phyloP scores from a whole-genome alignment of 805 yeast species.

The Candida oleophila region DNA sequence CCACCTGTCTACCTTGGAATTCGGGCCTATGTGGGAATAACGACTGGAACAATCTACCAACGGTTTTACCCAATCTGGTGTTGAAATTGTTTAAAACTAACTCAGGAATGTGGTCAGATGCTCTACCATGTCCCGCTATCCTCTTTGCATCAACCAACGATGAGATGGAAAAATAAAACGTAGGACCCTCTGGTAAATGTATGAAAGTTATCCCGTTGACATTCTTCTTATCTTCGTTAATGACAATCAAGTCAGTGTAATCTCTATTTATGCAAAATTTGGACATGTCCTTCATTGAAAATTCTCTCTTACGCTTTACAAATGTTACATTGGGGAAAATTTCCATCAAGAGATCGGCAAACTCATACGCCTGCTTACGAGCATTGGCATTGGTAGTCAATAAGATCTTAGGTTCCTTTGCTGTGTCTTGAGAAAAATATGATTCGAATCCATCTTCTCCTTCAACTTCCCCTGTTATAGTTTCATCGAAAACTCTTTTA shows the following conservation, averaged over 20 bases:
- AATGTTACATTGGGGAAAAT: slow-evolving; percentile 83
- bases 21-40: slow-evolving; percentile 93
- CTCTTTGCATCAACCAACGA: slow-evolving; percentile 73
- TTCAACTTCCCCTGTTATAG: slow-evolving; percentile 59
- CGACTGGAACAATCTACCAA: slow-evolving; percentile 88
- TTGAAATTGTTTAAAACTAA: slow-evolving; percentile 87
- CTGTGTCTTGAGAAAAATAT: slow-evolving; percentile 47
- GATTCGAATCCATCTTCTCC: slow-evolving; percentile 64
- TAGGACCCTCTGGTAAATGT: slow-evolving; percentile 94
- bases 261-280: slow-evolving; percentile 77
- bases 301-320: slow-evolving; percentile 83
- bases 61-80: slow-evolving; percentile 89
- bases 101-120: slow-evolving; percentile 91
- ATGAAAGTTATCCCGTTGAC: slow-evolving; percentile 92
- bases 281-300: slow-evolving; percentile 83
- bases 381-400: slow-evolving; percentile 89
- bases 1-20: slow-evolving; percentile 91
- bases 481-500: slow-evolving; percentile 84
- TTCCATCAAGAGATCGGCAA: slow-evolving; percentile 83
- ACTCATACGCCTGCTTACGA: slow-evolving; percentile 81
- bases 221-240: slow-evolving; percentile 90
- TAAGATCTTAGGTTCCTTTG: slow-evolving; percentile 76
- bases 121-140: slow-evolving; percentile 84
- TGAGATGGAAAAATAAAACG: slow-evolving; percentile 83
- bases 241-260: slow-evolving; percentile 82